Conservation (phyloP, 1,139 yeast species). For the Blastobotrys capitulatus region DNA sequence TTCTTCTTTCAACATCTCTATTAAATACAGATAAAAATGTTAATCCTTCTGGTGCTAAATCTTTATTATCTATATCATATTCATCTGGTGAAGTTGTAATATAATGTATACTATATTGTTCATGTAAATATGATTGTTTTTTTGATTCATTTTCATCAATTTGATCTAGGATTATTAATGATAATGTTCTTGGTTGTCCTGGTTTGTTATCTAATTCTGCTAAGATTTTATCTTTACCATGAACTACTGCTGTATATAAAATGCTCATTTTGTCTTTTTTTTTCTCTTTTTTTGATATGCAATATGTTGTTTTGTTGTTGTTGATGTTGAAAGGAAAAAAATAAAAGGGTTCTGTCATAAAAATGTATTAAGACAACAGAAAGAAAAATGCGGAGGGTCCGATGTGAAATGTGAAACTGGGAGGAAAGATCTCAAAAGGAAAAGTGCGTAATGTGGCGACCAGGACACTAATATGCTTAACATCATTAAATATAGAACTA, state of each 20-base stretch:
- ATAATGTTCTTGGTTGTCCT: conserved; percentile 22
- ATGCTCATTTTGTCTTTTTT: conserved; percentile 4
- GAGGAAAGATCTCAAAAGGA: too few relatives aligned
- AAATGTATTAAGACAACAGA: too few relatives aligned
- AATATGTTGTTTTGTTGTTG: not conserved
- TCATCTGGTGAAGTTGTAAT: conserved; percentile 24
- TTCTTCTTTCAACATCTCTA: conserved; percentile 28
- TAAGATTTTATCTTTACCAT: conserved; percentile 23
- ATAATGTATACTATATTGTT: conserved; percentile 32
- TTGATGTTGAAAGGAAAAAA: too few relatives aligned
- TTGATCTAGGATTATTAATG: conserved; percentile 27
- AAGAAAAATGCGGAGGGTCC: too few relatives aligned
- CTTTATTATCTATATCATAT: not conserved
- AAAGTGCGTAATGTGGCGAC: too few relatives aligned
- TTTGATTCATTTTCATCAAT: conserved; percentile 21
- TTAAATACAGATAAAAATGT: conserved; percentile 30
- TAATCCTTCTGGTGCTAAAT: conserved; percentile 18
- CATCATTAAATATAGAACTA: too few relatives aligned
- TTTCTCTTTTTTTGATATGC: not conserved
- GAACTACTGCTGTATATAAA: conserved; percentile 30
- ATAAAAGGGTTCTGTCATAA: too few relatives aligned
- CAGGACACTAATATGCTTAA: too few relatives aligned
- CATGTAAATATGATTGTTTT: conserved; percentile 32
- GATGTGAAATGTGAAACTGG: too few relatives aligned
- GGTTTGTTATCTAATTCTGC: conserved; percentile 23